phyloP scores from a whole-genome alignment of 1,139 yeast species.

The Lodderomyces theae region DNA sequence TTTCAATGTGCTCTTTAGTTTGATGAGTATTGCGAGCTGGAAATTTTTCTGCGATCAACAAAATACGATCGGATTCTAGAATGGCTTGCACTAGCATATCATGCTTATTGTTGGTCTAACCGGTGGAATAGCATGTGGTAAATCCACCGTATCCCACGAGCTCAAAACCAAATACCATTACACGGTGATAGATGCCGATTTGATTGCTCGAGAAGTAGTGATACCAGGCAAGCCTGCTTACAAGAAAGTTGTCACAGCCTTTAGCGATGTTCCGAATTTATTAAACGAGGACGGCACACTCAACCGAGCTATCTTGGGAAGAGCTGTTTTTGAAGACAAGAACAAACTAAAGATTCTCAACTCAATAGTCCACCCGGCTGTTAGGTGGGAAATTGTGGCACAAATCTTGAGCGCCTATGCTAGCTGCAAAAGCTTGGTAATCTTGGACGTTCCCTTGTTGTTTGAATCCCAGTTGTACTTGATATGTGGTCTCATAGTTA shows the following conservation, averaged over 20 bases:
- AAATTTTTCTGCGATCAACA: conserved; percentile 1
- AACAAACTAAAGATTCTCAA: conserved; percentile 59
- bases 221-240: conserved; percentile 77
- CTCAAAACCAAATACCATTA: conserved; percentile 51
- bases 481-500: conserved; percentile 69
- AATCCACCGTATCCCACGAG: conserved; percentile 77
- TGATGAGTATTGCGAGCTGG: neutral
- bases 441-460: conserved; percentile 85
- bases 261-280: conserved; percentile 57
- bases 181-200: conserved; percentile 83
- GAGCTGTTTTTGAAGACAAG: conserved; percentile 69
- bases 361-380: conserved; percentile 85
- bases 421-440: conserved; percentile 48
- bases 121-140: conserved; percentile 96
- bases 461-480: conserved; percentile 75
- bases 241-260: conserved; percentile 57
- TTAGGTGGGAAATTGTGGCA: conserved; percentile 62
- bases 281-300: conserved; percentile 50
- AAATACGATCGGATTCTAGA: too few species aligned
- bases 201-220: conserved; percentile 81
- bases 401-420: conserved; percentile 60
- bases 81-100: too few species aligned
- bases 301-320: conserved; percentile 74
- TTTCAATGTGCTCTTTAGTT: neutral
- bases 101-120: conserved; percentile 93